Evolutionary conservation across 2,329 filamentous ascomycete species (phyloP).

Genomic region (Pestalotiopsis fici): DNA sequence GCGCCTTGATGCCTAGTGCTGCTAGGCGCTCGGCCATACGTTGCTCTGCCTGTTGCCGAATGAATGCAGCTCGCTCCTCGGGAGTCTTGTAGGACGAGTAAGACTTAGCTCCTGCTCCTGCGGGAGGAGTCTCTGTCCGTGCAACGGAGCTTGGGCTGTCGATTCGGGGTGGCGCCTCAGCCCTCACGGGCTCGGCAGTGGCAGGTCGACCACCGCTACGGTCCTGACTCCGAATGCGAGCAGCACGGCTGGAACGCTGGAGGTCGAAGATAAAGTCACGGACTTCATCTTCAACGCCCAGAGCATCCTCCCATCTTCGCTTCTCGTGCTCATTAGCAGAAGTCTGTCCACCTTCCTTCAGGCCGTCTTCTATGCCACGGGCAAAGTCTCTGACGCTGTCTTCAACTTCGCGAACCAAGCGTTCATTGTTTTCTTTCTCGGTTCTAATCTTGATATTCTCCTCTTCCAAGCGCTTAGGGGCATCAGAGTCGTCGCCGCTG

Average conservation of each 20-base stretch:
- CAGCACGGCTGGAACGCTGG: slow-evolving; percentile 79
- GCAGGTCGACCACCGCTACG: slow-evolving; percentile 43
- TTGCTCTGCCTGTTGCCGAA: slow-evolving; percentile 95
- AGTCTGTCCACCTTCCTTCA: slow-evolving; percentile 79
- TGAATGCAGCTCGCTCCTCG: slow-evolving; percentile 92
- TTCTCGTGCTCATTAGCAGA: slow-evolving; percentile 85
- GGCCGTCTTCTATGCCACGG: slow-evolving; percentile 78
- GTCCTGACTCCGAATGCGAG: slow-evolving; percentile 66
- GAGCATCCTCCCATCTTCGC: slow-evolving; percentile 90
- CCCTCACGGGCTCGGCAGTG: slow-evolving; percentile 43
- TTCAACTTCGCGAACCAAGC: slow-evolving; percentile 95
- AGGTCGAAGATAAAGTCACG: slow-evolving; percentile 98
- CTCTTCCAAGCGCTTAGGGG: slow-evolving; percentile 83
- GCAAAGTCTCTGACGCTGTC: slow-evolving; percentile 92
- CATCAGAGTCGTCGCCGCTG: slow-evolving; percentile 72
- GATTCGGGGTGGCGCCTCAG: slow-evolving; percentile 47
- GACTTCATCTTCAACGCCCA: slow-evolving; percentile 95
- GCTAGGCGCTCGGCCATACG: slow-evolving; percentile 96
- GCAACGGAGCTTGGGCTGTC: slow-evolving; percentile 57
- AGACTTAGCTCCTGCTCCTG: slow-evolving; percentile 57
- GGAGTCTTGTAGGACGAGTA: slow-evolving; percentile 87
- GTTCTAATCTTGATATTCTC: slow-evolving; percentile 79
- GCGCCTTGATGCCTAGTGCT: slow-evolving; percentile 86
- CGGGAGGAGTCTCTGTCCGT: slow-evolving; percentile 52
- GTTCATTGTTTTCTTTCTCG: slow-evolving; percentile 91